Evolutionary conservation across 352 stramenopile species (phyloP), one percentile per base, ranked within the genome.

Genomic region (Pythium biforme): DNA sequence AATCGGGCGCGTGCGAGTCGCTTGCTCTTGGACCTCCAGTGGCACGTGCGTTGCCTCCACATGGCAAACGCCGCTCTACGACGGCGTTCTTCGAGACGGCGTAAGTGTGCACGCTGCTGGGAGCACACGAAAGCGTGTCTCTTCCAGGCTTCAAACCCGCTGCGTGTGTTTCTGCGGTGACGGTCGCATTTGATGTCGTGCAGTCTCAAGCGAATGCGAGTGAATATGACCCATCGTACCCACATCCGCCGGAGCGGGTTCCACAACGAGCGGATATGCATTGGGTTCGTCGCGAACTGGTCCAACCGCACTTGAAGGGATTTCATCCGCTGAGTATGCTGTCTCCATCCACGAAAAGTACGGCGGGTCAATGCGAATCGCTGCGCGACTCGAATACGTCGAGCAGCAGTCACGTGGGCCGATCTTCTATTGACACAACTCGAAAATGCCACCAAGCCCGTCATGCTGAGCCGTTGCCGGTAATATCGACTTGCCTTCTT

Each of bases 161-260:
- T 12, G 23, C 33, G 41, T 10, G 9, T 47, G 3, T 20, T 20
- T 10, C 22, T n/a, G n/a, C n/a, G n/a, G n/a, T n/a, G n/a, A n/a
- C n/a, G 27, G 11, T 31, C 15, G 17, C 2, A 17, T 12, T 8
- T 2, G 12, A 62, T 26, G 4, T 11, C 8, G 2, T 37, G 26
- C 3, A 62, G 9, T 7, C 37, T 31, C 45, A 19, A 8, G 2
- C 43, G 29, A 3, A 51, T 5, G 0, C 6, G 25, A 15, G 15
- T 20, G 41, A 84, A 74, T 15, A 9, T 6, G 4, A 37, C 6
- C 62, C 62, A 69, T 7, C 26, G 29, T 6, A 41, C 4, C 62
- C 55, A 69, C 17, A 17, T 11, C 26, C 62, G 50, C 12, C 55
- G 50, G 2, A 60, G 23, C 8, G 55, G 55, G 39, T 69, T 69